Conservation (phyloP, 495 filamentous ascomycete species). For the Chaetomium fimeti region DNA sequence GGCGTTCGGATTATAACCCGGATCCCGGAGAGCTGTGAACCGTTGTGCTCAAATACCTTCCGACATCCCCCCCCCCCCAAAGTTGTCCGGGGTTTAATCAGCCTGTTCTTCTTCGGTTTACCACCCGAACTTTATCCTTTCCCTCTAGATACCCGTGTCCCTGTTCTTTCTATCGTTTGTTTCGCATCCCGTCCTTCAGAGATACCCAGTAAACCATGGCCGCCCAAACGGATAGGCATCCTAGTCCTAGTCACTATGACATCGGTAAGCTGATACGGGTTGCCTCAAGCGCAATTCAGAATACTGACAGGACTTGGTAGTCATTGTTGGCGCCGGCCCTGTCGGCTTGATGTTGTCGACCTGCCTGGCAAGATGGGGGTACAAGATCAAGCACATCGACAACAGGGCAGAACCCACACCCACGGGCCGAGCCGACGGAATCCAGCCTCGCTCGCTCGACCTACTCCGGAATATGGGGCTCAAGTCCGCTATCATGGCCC, state of each 20-base stretch:
- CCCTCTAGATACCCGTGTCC: constrained; percentile 23
- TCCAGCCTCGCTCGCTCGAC: constrained; percentile 78
- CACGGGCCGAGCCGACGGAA: constrained; percentile 74
- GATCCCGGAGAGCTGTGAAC: constrained; percentile 25
- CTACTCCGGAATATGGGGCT: constrained; percentile 71
- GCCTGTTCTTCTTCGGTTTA: constrained; percentile 11
- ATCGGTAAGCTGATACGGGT: constrained; percentile 30
- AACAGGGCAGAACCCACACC: constrained; percentile 65
- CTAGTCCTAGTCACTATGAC: constrained; percentile 35
- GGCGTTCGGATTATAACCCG: constrained; percentile 26
- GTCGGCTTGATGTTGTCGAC: constrained; percentile 84
- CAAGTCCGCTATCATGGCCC: constrained; percentile 73
- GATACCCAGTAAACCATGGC: constrained; percentile 26
- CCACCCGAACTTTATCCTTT: constrained; percentile 1
- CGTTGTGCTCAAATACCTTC: constrained; percentile 20
- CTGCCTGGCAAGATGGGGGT: constrained; percentile 70
- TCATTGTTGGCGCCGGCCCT: constrained; percentile 88
- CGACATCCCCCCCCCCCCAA: constrained; percentile 14
- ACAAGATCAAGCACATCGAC: constrained; percentile 68
- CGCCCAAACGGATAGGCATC: constrained; percentile 23
- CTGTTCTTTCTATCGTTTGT: constrained; percentile 7
- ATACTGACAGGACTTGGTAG: constrained; percentile 35
- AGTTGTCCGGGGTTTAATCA: not conserved
- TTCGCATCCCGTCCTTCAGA: constrained; percentile 13
- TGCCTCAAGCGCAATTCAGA: not conserved